These are phyloP conservation scores for Kodamaea derodonti DNA, from an alignment of 1,139 yeast species.

Conservation along the genomic window DNA sequence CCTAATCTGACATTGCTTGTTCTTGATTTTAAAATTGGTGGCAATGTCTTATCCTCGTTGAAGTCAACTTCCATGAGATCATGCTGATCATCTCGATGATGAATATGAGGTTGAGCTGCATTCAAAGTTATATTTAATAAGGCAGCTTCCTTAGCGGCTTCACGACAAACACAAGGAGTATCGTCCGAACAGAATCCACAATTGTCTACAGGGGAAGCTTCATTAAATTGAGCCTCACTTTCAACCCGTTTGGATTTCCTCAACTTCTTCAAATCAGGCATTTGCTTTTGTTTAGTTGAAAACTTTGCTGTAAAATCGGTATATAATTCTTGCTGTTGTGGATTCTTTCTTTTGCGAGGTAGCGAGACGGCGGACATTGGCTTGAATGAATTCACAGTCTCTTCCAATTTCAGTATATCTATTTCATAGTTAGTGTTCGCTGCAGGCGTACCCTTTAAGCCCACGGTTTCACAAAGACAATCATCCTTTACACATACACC, in stretches of 20 bases:
- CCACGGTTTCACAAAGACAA: constrained; percentile 67
- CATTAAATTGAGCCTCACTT: constrained; percentile 26
- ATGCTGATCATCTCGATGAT: constrained; percentile 12
- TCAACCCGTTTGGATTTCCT: constrained; percentile 5
- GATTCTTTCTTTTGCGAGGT: constrained; percentile 27
- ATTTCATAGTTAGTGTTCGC: constrained; percentile 5
- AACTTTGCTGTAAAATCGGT: constrained; percentile 55
- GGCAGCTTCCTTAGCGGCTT: constrained; percentile 64
- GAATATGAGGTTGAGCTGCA: constrained; percentile 7
- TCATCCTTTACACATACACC: constrained; percentile 68
- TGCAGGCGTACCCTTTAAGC: constrained; percentile 32
- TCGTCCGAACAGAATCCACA: constrained; percentile 95
- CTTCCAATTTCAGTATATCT: constrained; percentile 21
- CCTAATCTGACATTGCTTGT: constrained; percentile 13
- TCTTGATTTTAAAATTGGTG: constrained; percentile 29
- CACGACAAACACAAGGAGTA: constrained; percentile 89
- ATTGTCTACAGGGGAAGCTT: constrained; percentile 59
- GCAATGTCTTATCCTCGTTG: constrained; percentile 24
- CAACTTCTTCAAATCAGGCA: constrained; percentile 38
- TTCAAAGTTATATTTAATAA: constrained; percentile 28
- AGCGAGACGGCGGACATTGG: constrained; percentile 64
- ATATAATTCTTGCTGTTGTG: constrained; percentile 27
- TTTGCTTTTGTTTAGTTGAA: constrained; percentile 26
- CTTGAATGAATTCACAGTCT: constrained; percentile 38
- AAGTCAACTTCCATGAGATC: constrained; percentile 10